Evolutionary conservation across 805 yeast genomes (phyloP).

Genomic region (Candida maltosa): DNA sequence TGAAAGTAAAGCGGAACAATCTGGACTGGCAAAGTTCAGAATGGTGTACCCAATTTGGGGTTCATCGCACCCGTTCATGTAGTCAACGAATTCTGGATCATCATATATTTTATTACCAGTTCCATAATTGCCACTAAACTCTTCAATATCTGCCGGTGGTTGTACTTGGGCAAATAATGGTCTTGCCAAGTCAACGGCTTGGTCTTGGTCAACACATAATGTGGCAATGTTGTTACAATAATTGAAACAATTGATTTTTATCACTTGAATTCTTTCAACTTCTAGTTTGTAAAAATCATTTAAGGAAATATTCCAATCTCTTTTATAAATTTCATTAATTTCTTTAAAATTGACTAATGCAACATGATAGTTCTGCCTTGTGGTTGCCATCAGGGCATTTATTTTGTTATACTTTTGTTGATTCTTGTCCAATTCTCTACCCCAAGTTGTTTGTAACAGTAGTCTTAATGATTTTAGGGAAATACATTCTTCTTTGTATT

Average conservation of each 20-base stretch:
- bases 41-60: slow-evolving; percentile 12
- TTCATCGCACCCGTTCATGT: slow-evolving; percentile 33
- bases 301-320: slow-evolving; percentile 69
- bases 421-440: slow-evolving; percentile 64
- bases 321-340: slow-evolving; percentile 58
- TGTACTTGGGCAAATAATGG: slow-evolving; percentile 65
- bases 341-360: slow-evolving; percentile 52
- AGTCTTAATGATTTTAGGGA: slow-evolving; percentile 59
- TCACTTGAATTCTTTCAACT: slow-evolving; percentile 64
- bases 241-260: slow-evolving; percentile 74
- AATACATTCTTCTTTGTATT: slow-evolving; percentile 56
- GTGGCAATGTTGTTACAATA: slow-evolving; percentile 73
- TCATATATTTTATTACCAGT: slow-evolving; percentile 63
- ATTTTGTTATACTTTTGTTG: slow-evolving; percentile 53
- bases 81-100: slow-evolving; percentile 66
- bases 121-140: slow-evolving; percentile 51
- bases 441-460: slow-evolving; percentile 65
- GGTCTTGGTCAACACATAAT: slow-evolving; percentile 76
- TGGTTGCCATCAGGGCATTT: slow-evolving; percentile 35
- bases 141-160: slow-evolving; percentile 53
- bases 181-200: slow-evolving; percentile 69
- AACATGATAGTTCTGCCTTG: slow-evolving; percentile 56
- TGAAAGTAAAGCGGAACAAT: slow-evolving; percentile 21
- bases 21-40: slow-evolving; percentile 34
- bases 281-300: slow-evolving; percentile 66